phyloP scores from a whole-genome alignment of 768 basidiomycete species.

The Lentinula detonsa region DNA sequence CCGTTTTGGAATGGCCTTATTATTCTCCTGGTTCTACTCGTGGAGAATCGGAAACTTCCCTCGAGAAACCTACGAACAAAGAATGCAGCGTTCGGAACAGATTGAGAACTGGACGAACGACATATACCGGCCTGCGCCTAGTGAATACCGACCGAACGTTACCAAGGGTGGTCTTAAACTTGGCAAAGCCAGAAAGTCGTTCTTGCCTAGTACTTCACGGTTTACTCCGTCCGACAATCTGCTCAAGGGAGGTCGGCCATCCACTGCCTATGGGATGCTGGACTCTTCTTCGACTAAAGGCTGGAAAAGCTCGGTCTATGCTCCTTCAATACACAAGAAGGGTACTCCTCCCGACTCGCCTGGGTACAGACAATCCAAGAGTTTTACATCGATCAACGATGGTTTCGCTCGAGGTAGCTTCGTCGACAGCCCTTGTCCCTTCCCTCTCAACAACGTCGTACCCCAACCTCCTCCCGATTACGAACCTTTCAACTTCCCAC shows the following conservation, averaged over 20 bases:
- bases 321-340: constrained; percentile 42
- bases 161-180: constrained; percentile 56
- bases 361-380: constrained; percentile 67
- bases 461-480: constrained; percentile 89
- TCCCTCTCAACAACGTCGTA: constrained; percentile 86
- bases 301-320: constrained; percentile 46
- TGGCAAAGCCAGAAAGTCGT: constrained; percentile 44
- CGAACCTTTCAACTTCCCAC: constrained; percentile 94
- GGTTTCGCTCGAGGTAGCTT: constrained; percentile 41
- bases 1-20: constrained; percentile 93
- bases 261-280: constrained; percentile 61
- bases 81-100: constrained; percentile 82
- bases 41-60: constrained; percentile 93
- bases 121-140: constrained; percentile 91
- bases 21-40: constrained; percentile 98
- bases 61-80: constrained; percentile 86
- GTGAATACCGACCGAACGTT: constrained; percentile 86
- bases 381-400: constrained; percentile 71
- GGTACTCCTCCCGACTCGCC: constrained; percentile 72
- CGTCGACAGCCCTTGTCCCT: constrained; percentile 76
- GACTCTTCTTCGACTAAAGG: constrained; percentile 44
- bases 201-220: constrained; percentile 64
- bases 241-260: constrained; percentile 47
- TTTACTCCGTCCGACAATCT: constrained; percentile 71
- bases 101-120: constrained; percentile 97